Base-by-base conservation (phyloP, 139 green algal genomes). In the Astrephomene gubernaculifera region DNA sequence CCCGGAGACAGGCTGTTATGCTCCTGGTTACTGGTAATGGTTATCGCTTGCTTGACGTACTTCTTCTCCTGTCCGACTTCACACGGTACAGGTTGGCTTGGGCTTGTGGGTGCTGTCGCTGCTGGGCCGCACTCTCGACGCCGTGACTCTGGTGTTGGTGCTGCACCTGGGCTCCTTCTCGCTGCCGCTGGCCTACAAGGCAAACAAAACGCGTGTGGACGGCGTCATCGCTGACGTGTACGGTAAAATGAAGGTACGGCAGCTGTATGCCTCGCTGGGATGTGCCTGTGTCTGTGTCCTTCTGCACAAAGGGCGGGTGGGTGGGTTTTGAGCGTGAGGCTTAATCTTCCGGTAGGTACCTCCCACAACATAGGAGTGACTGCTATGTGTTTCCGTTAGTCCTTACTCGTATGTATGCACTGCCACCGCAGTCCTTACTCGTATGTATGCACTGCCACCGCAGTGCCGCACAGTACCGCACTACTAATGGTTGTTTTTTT, bases 131-230 rank as follows among this genome's bases (percentile, higher is more conserved):
- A 45, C 45, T 61, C 65, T 86, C 35, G 35, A 69, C 49, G 67
- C 49, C 17, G 79, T 86, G 31, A 86, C 79, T 33, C 65, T 86
- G 65, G 45, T 86, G 79, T 65, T 86, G 65, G 65, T 86, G 44
- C 79, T 86, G 44, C 79, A 86, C 79, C 44, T 86, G 79, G 79
- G 65, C 45, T 65, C 79, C 35, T 86, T 86, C 79, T 79, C 45
- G 2, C 2, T 86, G 45, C 79, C 79, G 44, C 35, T 74, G 45
- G 36, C 49, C 9, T 86, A 86, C 79, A 57, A 43, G 35, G 5
- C 31, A 24, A 29, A 70, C 33, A 71, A 86, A 65, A 60, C 38
- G 1, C 63, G 43, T 33, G 35, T 86, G 4, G 65, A 86, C 64
- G 7, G 21, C 33, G 17, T 69, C 0, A 14, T 69, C 3, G 33